These are phyloP conservation scores for Asterophora lycoperdoides DNA, from an alignment of 768 basidiomycete species.

Conservation along the genomic window DNA sequence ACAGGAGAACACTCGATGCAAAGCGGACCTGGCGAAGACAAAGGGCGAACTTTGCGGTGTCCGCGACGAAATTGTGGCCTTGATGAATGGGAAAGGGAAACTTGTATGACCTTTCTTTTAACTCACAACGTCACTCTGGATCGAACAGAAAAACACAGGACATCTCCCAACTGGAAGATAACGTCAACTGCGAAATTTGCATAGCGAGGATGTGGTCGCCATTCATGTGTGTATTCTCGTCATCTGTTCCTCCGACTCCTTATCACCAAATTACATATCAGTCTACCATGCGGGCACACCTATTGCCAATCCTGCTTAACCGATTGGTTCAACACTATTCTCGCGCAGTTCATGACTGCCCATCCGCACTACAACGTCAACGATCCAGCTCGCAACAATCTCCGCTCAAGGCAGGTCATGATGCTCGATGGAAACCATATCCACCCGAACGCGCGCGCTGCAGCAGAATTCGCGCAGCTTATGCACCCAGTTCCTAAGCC, in stretches of 20 bases:
- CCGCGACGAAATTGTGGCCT: constrained; percentile 24
- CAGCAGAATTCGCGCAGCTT: constrained; percentile 22
- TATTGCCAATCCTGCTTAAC: constrained; percentile 62
- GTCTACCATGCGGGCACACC: constrained; percentile 67
- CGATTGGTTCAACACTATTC: constrained; percentile 48
- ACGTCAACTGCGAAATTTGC: constrained; percentile 63
- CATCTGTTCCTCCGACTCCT: background rate
- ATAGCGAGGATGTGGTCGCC: constrained; percentile 61
- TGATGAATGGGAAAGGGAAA: constrained; percentile 28
- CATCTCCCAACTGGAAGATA: constrained; percentile 45
- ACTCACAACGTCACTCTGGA: background rate
- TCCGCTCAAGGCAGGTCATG: constrained; percentile 15
- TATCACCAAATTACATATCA: constrained; percentile 21
- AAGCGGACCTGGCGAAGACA: constrained; percentile 26
- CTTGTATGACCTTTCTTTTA: constrained; percentile 19
- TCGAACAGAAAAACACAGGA: constrained; percentile 28
- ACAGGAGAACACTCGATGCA: constrained; percentile 31
- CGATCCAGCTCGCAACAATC: constrained; percentile 20
- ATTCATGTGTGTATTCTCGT: constrained; percentile 45
- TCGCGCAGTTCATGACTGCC: constrained; percentile 42
- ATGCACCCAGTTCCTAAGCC: constrained; percentile 36
- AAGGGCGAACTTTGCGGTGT: constrained; percentile 17
- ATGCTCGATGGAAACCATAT: constrained; percentile 21
- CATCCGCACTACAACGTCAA: constrained; percentile 43
- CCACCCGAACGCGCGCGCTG: constrained; percentile 23